Evolutionary conservation across 1,139 yeast species (phyloP), one percentile per base, ranked within the genome.

Genomic region (Pichia sp.): DNA sequence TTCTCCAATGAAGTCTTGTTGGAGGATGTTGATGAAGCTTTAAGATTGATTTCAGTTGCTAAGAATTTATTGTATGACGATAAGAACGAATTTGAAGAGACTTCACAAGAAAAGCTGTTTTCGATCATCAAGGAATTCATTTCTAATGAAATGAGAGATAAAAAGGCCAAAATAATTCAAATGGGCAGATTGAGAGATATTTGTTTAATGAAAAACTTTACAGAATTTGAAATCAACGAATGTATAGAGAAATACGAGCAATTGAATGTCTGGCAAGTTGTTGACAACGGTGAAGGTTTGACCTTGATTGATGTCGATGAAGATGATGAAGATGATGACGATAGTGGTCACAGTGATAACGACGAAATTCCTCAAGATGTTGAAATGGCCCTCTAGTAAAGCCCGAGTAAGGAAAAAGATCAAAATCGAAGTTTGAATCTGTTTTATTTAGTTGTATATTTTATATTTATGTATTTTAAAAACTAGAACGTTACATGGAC

Each of bases 1-100:
- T 86, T 92, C 62, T 81, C 82, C 48, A 73, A 82, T 51, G 67
- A 62, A 16, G 98, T 94, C 7, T 73, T 72, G 29, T 67, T 72
- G 43, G 85, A 77, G 49, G 98, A 94, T 64, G 97, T 94, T 36
- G 97, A 94, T 59, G 99, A 94, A 67, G 96, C 98, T 0, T 71
- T 94, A 57, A 76, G 98, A 58, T 73, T 94, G 55, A 72, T 84
- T 49, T 83, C 83, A 55, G 95, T 86, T 26, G 87, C 96, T 29
- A 86, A 90, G 64, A 81, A 86, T 44, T 84, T 95, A 16, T 73
- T 92, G 56, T 74, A 75, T 54, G 70, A 73, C 37, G 76, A 71
- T 43, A 73, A 71, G 37, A 55, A 68, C 39, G 76, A 70, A 41
- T 60, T 65, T 39, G 69, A 72, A 42, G 87, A 81, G 56, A 79